Evolutionary conservation across 768 basidiomycete genomes (phyloP).

Genomic region (Hortiboletus campestris): DNA sequence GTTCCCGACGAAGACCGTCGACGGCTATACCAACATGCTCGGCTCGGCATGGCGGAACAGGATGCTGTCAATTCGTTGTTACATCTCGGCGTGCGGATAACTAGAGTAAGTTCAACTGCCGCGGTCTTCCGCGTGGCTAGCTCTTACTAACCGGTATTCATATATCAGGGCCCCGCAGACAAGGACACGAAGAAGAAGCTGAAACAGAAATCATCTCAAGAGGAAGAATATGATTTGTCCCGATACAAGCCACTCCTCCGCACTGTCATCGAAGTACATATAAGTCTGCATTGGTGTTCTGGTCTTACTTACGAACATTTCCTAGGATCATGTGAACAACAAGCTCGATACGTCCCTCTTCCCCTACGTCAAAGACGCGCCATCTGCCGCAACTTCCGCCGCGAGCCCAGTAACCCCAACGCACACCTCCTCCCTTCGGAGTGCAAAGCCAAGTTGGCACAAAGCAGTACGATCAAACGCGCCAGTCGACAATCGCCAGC

Average conservation of each 20-base stretch:
- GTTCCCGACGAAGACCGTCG: slow-evolving; percentile 98
- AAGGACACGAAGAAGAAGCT: slow-evolving; percentile 78
- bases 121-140: neutral
- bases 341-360: slow-evolving; percentile 78
- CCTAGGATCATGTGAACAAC: slow-evolving; percentile 76
- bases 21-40: slow-evolving; percentile 91
- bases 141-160: neutral
- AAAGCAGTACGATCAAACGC: slow-evolving; percentile 59
- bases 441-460: slow-evolving; percentile 89
- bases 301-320: neutral
- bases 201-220: slow-evolving; percentile 68
- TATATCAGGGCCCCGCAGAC: slow-evolving; percentile 62
- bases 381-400: slow-evolving; percentile 47
- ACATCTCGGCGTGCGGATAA: slow-evolving; percentile 79
- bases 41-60: slow-evolving; percentile 82
- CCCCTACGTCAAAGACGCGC: slow-evolving; percentile 87
- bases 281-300: neutral
- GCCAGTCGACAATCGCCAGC: slow-evolving; percentile 58
- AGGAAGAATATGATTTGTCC: slow-evolving; percentile 97
- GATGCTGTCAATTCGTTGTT: slow-evolving; percentile 89
- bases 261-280: slow-evolving; percentile 75
- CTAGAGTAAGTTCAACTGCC: slow-evolving; percentile 53
- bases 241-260: slow-evolving; percentile 84
- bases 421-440: slow-evolving; percentile 75
- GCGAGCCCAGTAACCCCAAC: slow-evolving; percentile 46